Percentiles rank a stretch among this genome's conserved stretches.
phyloP scores from a whole-genome alignment of 1,284 basidiomycete species.

The Melampsora larici-populina region DNA sequence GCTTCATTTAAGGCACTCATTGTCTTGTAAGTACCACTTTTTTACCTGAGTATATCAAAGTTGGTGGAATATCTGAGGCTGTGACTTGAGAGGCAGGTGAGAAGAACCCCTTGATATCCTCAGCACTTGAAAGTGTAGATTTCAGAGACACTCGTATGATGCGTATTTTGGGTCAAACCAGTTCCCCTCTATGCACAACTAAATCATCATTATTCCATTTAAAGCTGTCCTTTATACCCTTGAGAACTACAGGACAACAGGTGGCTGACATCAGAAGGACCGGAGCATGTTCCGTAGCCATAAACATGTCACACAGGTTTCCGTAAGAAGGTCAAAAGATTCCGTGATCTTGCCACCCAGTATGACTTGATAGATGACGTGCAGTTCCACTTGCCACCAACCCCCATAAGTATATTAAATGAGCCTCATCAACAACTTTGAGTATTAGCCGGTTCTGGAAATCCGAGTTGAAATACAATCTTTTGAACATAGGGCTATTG shows the following conservation, averaged over 20 bases:
- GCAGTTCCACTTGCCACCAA: not conserved
- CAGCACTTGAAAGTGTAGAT: not conserved
- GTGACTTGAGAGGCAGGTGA: not conserved
- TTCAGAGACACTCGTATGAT: not conserved
- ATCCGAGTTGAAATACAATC: not conserved
- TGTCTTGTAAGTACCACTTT: not conserved
- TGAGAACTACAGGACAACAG: not conserved
- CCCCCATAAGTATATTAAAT: not conserved
- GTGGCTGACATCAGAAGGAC: constrained; percentile 8
- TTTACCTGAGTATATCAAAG: constrained; percentile 5
- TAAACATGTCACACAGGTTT: not conserved
- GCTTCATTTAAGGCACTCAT: constrained; percentile 5
- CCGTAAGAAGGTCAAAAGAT: constrained; percentile 10
- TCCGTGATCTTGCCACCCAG: not conserved
- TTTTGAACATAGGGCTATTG: not conserved
- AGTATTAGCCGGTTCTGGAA: not conserved
- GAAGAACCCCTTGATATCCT: not conserved
- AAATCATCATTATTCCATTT: no score
- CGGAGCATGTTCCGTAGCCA: not conserved
- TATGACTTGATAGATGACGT: not conserved
- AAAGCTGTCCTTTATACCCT: constrained; percentile 5
- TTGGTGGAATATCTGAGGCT: not conserved
- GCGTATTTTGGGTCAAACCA: constrained; percentile 9
- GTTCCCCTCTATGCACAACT: no score
- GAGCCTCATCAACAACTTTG: not conserved